Evolutionary conservation across 768 basidiomycete species (phyloP).

Genomic region (Leccinum barrowsii): DNA sequence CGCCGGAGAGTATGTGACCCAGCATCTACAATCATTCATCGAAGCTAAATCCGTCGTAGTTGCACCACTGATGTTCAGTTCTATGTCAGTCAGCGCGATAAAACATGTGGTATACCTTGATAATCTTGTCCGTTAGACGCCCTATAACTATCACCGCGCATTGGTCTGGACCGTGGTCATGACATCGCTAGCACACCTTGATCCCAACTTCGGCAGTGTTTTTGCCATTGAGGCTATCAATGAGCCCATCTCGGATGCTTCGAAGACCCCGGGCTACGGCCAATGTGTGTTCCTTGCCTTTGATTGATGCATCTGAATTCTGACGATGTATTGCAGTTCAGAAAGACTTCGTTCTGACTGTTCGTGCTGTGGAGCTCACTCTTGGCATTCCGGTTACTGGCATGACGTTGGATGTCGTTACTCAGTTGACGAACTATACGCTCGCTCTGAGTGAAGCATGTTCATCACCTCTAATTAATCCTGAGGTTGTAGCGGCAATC

Average conservation of each 20-base stretch:
- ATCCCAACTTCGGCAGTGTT: constrained; percentile 61
- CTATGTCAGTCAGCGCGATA: constrained; percentile 47
- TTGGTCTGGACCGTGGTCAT: constrained; percentile 81
- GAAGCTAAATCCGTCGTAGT: constrained; percentile 31
- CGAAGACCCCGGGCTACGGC: constrained; percentile 64
- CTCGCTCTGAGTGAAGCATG: constrained; percentile 28
- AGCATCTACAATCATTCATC: not conserved
- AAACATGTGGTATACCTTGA: not conserved
- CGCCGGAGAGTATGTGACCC: constrained; percentile 52
- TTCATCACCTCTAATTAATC: constrained; percentile 20
- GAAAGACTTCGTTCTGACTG: constrained; percentile 61
- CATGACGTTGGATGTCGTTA: constrained; percentile 5
- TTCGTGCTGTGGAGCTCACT: constrained; percentile 60
- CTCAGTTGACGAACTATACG: constrained; percentile 35
- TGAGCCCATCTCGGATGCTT: constrained; percentile 73
- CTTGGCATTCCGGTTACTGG: constrained; percentile 48
- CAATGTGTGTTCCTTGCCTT: constrained; percentile 45
- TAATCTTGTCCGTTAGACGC: constrained; percentile 38
- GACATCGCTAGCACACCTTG: constrained; percentile 66
- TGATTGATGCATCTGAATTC: not conserved
- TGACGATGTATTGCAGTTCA: constrained; percentile 45
- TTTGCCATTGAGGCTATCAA: constrained; percentile 75
- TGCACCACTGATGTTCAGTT: constrained; percentile 70
- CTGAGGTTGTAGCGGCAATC: constrained; percentile 33
- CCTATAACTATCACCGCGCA: constrained; percentile 71